A percentile compares a stretch with the other conserved stretches of the same genome.
Conservation (phyloP, 2,329 filamentous ascomycete species). For the Ilyonectria robusta region DNA sequence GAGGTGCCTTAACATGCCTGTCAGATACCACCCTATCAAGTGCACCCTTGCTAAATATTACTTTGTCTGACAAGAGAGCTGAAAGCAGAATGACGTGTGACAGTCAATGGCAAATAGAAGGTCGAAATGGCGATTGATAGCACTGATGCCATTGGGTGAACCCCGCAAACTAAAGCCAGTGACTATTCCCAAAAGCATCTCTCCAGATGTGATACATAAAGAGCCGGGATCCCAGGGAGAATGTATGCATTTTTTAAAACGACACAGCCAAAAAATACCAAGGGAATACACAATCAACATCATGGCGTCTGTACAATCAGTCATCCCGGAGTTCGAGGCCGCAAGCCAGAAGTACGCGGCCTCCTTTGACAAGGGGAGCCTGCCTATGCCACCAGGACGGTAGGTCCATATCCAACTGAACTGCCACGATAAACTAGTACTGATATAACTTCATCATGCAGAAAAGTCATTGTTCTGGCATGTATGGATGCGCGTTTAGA, state of each 20-base stretch:
- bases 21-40: background rate
- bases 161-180: slow-evolving; percentile 25
- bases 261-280: background rate
- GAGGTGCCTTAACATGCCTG: background rate
- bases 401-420: slow-evolving; percentile 13
- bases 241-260: background rate
- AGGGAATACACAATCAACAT: slow-evolving; percentile 39
- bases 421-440: background rate
- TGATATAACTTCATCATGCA: slow-evolving; percentile 23
- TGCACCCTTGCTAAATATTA: background rate
- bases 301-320: slow-evolving; percentile 35
- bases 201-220: slow-evolving; percentile 12
- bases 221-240: background rate
- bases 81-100: slow-evolving; percentile 7
- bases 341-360: slow-evolving; percentile 41
- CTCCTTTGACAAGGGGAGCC: slow-evolving; percentile 41
- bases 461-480: slow-evolving; percentile 66
- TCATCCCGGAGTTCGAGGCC: slow-evolving; percentile 42
- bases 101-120: slow-evolving; percentile 15
- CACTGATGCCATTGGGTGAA: slow-evolving; percentile 22
- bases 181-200: slow-evolving; percentile 19
- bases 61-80: background rate
- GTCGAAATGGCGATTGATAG: slow-evolving; percentile 31
- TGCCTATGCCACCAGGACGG: slow-evolving; percentile 44
- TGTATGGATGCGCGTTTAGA: slow-evolving; percentile 87